phyloP scores from a whole-genome alignment of 1,284 basidiomycete genomes.

The Neonothopanus nambi region DNA sequence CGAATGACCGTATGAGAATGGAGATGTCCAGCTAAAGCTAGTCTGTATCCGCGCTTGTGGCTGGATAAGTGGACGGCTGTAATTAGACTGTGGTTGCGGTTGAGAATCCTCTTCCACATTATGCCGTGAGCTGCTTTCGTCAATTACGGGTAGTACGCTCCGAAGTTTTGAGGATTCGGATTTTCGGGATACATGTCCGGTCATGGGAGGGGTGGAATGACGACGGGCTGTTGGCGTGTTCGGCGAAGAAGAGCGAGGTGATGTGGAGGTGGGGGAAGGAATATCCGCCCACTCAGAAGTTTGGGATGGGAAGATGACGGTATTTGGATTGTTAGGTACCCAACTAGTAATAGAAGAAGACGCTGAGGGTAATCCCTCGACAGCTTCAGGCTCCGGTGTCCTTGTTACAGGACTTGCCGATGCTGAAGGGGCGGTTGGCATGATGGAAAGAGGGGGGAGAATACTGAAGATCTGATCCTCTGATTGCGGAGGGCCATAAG shows the following conservation, averaged over 20 bases:
- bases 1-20: constrained; percentile 43
- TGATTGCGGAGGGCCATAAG: constrained; percentile 85
- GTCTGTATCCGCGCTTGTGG: constrained; percentile 22
- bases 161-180: constrained; percentile 65
- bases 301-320: constrained; percentile 40
- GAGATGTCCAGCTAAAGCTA: constrained; percentile 34
- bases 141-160: constrained; percentile 62
- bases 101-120: constrained; percentile 26
- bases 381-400: constrained; percentile 41
- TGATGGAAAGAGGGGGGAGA: constrained; percentile 78
- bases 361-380: constrained; percentile 34
- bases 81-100: constrained; percentile 1
- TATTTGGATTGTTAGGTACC: constrained; percentile 30
- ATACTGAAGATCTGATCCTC: constrained; percentile 94
- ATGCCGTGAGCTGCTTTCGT: constrained; percentile 47
- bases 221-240: constrained; percentile 40
- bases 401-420: constrained; percentile 48
- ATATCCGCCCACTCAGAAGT: constrained; percentile 53
- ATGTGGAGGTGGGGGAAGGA: constrained; percentile 42
- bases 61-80: constrained; percentile 20
- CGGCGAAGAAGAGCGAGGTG: constrained; percentile 48
- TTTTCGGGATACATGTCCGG: constrained; percentile 46
- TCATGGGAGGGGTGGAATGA: constrained; percentile 48
- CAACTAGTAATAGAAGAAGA: constrained; percentile 28
- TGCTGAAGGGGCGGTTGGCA: constrained; percentile 55